Evolutionary conservation across 306 rosid species (phyloP), one percentile per base, ranked within the genome.

Genomic region (Acmispon strigosus): DNA sequence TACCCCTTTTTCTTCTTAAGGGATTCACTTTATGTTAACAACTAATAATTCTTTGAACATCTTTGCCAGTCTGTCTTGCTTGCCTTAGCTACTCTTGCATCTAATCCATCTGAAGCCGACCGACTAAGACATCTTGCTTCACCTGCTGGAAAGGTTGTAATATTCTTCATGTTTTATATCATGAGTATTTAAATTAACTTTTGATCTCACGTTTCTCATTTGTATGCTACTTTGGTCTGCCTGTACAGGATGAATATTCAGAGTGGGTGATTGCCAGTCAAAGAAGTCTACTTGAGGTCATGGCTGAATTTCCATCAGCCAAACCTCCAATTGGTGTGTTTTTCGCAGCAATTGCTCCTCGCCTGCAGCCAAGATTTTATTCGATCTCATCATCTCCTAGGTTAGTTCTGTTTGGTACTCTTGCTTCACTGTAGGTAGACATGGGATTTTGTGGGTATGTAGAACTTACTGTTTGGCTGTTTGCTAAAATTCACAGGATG

Each of bases 351-450:
- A 92, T 91, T 60, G 90, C 96, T 66, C 97, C 99, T 29, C 94
- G 96, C 58, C 85, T 91, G 80, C 97, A 77, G 82, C 99, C 99
- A 9, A 88, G 99, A 86, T 95, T 63, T 82, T 95, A 95, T 75
- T 95, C 99, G 60, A 95, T 95, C 66, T 95, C 99, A 37, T 95
- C 99, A 29, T 95, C 99, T 60, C 92, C 99, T 13, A 87, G 87
- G 99, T 84, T 58, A 69, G 57, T 73, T 58, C 56, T 58, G 15
- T 53, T 39, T 70, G 14, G 56, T 51, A 49, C 37, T 17, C 24
- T 12, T 59, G 65, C 34, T 19, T 51, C 42, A 16, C n/a, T 72
- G 49, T 53, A 22, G 58, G 16, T 86, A 27, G 56, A 48, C 67
- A 24, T 15, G 34, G 18, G 3, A 16, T 14, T 66, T 16, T 20